These are phyloP conservation scores for Leucaena leucocephala DNA, from an alignment of 306 rosid genomes.

Conservation along the genomic window DNA sequence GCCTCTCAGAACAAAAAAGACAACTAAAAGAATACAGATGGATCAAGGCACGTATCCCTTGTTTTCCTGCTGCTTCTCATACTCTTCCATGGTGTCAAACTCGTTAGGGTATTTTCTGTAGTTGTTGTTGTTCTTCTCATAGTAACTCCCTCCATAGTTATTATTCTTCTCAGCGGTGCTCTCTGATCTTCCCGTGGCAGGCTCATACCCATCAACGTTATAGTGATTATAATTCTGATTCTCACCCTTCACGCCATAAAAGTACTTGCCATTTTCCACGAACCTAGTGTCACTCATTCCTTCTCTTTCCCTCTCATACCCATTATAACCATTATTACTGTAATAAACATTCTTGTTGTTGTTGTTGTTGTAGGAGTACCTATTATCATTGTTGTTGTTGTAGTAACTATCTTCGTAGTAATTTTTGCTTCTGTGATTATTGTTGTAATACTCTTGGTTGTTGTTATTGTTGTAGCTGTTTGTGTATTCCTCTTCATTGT, in stretches of 20 bases:
- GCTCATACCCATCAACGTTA: constrained; percentile 24
- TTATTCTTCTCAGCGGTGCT: constrained; percentile 6
- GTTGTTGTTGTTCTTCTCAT: constrained; percentile 31
- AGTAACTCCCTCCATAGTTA: constrained; percentile 34
- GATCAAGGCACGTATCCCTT: constrained; percentile 53
- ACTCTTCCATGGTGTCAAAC: constrained; percentile 81
- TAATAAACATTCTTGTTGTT: constrained; percentile 33
- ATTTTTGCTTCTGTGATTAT: background rate
- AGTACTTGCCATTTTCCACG: constrained; percentile 59
- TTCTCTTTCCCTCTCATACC: constrained; percentile 47
- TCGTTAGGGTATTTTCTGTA: constrained; percentile 47
- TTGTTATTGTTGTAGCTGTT: background rate
- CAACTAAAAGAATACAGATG: background rate
- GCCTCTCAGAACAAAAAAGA: background rate
- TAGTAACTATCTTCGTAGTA: background rate
- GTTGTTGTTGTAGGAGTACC: constrained; percentile 8
- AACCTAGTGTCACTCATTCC: constrained; percentile 91
- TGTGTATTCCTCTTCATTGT: constrained; percentile 1
- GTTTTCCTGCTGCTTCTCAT: constrained; percentile 61
- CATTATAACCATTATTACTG: background rate
- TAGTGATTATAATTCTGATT: constrained; percentile 21
- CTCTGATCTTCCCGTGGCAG: background rate
- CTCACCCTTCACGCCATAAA: background rate
- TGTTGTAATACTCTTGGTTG: constrained; percentile 1
- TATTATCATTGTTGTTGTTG: constrained; percentile 32